Evolutionary conservation across 805 yeast genomes (phyloP), one percentile per base, ranked within the genome.

Genomic region (Kluyveromyces starmeri): DNA sequence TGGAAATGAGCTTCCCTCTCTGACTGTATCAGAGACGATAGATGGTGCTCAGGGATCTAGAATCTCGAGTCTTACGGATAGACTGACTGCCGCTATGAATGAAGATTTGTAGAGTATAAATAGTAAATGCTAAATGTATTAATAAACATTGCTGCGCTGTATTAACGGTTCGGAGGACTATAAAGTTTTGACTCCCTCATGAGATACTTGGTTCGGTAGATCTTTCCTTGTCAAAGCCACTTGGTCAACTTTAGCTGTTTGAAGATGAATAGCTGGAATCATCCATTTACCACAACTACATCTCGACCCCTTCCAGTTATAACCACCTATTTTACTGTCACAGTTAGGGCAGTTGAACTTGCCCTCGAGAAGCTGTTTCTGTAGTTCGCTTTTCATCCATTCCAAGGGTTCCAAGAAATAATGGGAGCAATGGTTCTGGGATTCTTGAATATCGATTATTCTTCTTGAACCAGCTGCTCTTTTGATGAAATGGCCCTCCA

Each of bases 251-350:
- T 83, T 83, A 5, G 86, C 80, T 19, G 77, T 65, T 55, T 78
- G 86, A 36, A 92, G 58, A 54, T 83, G 84, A 40, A 92, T 70
- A 1, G 94, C 94, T 0, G 98, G 98, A 7, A 84, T 71, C 68
- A 89, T 78, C 98, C 98, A 92, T 47, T 74, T 75, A 2, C 96
- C 96, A 58, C 98, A 92, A 38, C 92, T 75, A 57, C 98, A 92
- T 47, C 94, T 65, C 2, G 89, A 75, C 0, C 98, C 98, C 49
- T 78, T 83, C 98, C 98, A 92, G 42, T 78, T 75, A 55, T 86
- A 92, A 0, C 84, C 86, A 10, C 98, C 98, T 2, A 92, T 73
- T 60, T 89, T 92, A 11, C 82, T 67, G 4, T 65, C 64, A 62
- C 98, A 92, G 50, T 78, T 80, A 2, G 92, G 92, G 56, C 98